Evolutionary conservation across 176 grass and related monocot genomes (phyloP), one percentile per base, ranked within the genome.

Genomic region (bread wheat (Triticum aestivum)): DNA sequence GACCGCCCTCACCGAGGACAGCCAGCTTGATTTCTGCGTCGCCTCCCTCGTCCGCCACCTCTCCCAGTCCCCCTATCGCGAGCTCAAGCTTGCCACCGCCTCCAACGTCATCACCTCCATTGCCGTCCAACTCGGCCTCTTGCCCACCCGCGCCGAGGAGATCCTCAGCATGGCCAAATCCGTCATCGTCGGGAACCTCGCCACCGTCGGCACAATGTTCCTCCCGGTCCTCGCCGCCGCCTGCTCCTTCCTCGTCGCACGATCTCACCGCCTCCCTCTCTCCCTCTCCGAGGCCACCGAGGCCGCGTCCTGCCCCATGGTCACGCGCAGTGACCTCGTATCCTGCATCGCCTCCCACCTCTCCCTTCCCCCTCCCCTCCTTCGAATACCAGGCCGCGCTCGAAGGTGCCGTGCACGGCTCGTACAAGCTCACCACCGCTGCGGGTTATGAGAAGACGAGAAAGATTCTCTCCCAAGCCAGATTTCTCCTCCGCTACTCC

Each of bases 401-500:
- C n/a, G 84, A 91, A 4, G 84, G 76, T 38, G 68, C 52, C 80
- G 87, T 88, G 27, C 76, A 30, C 3, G 59, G 23, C 18, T 91
- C 80, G 37, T 54, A 30, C 3, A 75, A 79, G 64, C 64, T 91
- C 45, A 17, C 61, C 35, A 26, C 61, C 9, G 77, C 77, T 14
- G 77, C 56, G 8, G 54, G 70, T 23, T 80, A 87, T 23, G 83
- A 87, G 6, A 91, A 82, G 32, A 67, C 77, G 21, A 84, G 74
- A 17, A 75, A 72, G 26, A 71, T 94, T 6, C 86, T 94, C 21
- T 86, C 83, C 51, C 92, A 89, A 20, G 89, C 74, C 32, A 75
- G 87, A 26, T 94, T 94, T 47, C 92, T 94, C 69, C 87, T 89
- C 26, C 47, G 80, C 39, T 94, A 87, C 59, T 75, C 89, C 62